Base-by-base conservation (phyloP, 805 yeast genomes). In the Candida mattraensis region DNA sequence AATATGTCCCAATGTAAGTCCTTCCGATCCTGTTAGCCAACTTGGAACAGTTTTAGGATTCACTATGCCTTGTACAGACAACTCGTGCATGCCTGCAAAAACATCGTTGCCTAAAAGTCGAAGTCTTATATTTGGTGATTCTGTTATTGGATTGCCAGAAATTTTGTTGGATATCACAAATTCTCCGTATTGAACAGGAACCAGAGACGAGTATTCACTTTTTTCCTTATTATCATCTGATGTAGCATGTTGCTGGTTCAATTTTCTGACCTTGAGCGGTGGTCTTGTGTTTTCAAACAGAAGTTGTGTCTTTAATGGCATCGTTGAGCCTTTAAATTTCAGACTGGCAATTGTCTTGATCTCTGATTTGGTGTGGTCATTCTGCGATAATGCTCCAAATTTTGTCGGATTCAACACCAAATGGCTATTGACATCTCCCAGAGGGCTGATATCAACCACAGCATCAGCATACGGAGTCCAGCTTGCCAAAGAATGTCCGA, bases 11-110 rank as follows among this genome's bases (percentile, higher is more conserved):
- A 73, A 63, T 25, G 61, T 60, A 1, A 59, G 48, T 0, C 84
- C 83, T 42, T 80, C 80, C 54, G 84, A 87, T 3, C 94, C 95
- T 4, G 89, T 78, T 20, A 86, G 56, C 89, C 88, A 86, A 19
- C 78, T 72, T 1, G 95, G 95, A 11, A 83, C 60, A 0, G 47
- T 63, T n/a, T 68, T 62, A 0, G 83, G 72, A 46, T 83, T 72
- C 2, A 80, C 58, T 0, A 69, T 49, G 1, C 66, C 72, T 44
- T 61, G 38, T 34, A 64, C 65, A 18, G 87, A 73, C 12, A 86
- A 63, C 50, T 83, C 81, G 56, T 83, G 87, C 24, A 86, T 51
- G 0, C 95, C 95, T 2, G 78, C 94, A 67, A 80, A 86, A 0
- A 87, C 72, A 53, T 86, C 94, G 13, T 64, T 67, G 1, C 95